A percentile compares a stretch with the other conserved stretches of the same genome.
These are phyloP conservation scores for Calonectria pseudoturangicola DNA, from an alignment of 2,329 filamentous ascomycete species.

Conservation along the genomic window DNA sequence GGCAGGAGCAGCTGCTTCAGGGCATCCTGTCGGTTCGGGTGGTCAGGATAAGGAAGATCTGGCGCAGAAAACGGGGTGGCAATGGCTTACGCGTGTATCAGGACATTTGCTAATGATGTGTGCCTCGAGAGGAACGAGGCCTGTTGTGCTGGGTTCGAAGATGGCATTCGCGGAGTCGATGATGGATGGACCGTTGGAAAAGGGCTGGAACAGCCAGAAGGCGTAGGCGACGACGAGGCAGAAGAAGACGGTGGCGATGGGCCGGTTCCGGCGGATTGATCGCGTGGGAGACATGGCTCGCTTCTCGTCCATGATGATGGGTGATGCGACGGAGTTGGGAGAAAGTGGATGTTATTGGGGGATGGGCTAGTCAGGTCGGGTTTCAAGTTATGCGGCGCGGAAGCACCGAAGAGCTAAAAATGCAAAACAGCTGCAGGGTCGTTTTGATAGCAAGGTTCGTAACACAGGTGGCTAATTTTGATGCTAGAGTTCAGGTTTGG, in stretches of 20 bases:
- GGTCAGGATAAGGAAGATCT: constrained; percentile 38
- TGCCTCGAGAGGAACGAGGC: constrained; percentile 86
- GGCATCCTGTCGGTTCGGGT: constrained; percentile 75
- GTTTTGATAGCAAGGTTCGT: not conserved
- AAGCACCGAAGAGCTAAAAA: constrained; percentile 16
- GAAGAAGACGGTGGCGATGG: constrained; percentile 49
- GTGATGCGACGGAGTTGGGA: constrained; percentile 23
- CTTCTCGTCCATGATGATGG: constrained; percentile 59
- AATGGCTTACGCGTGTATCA: constrained; percentile 79
- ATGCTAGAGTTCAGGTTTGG: not conserved
- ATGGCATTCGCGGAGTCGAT: constrained; percentile 32
- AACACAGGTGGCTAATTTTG: not conserved
- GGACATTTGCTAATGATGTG: constrained; percentile 99
- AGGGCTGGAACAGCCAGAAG: constrained; percentile 55
- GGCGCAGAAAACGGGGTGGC: not conserved
- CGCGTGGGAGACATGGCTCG: constrained; percentile 50
- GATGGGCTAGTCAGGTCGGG: constrained; percentile 15
- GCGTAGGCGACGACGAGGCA: constrained; percentile 52
- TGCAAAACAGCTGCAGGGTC: not conserved
- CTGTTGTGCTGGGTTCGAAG: constrained; percentile 33
- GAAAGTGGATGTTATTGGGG: constrained; percentile 30
- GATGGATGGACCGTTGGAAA: constrained; percentile 38
- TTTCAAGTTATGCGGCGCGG: constrained; percentile 26
- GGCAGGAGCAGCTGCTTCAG: constrained; percentile 88
- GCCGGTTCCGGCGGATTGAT: constrained; percentile 51